Evolutionary conservation across 164 flowering plant genomes (phyloP), one percentile per base, ranked within the genome.

Genomic region (Tinospora cordifolia): DNA sequence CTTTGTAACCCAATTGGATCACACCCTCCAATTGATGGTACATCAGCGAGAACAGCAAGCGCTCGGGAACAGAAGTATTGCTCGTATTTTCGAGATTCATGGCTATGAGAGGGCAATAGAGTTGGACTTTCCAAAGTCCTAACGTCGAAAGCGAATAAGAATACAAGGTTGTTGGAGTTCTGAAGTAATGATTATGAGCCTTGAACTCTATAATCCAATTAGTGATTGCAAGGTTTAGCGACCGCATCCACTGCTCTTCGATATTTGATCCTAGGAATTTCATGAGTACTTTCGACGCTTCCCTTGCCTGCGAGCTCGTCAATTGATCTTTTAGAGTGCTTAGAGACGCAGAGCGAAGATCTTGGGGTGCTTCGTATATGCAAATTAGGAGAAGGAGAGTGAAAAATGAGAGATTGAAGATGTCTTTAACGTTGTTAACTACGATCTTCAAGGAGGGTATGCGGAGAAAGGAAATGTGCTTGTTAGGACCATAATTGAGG

Each of bases 1-100:
- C 85, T 41, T 67, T 84, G 82, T 87, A 75, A 63, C 87, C 81
- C 60, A 93, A 82, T 54, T 93, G 98, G 58, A 93, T 75, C 21
- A 93, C 98, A 2, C 94, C 91, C 77, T 90, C 96, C 62, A 91
- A 85, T 41, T 91, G 98, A 68, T 91, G 90, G 74, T 84, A 84
- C 40, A 80, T 83, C 11, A 93, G 79, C 22, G 98, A 91, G 80
- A 90, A 88, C 17, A 49, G 60, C 74, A 93, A 75, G 17, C 83
- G 80, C 6, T 86, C 88, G 74, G 87, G 87, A 1, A 71, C 69
- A 0, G 82, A 63, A 30, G 74, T 38, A 58, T 60, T 72, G 77
- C 83, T 85, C 0, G 88, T 73, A 13, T 70, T 88, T 69, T 80
- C 87, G 0, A 81, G 38, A 11, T 88, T 82, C 94, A 90, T 93